Evolutionary conservation across 2,329 filamentous ascomycete genomes (phyloP).

Genomic region (Scedosporium aurantiacum): DNA sequence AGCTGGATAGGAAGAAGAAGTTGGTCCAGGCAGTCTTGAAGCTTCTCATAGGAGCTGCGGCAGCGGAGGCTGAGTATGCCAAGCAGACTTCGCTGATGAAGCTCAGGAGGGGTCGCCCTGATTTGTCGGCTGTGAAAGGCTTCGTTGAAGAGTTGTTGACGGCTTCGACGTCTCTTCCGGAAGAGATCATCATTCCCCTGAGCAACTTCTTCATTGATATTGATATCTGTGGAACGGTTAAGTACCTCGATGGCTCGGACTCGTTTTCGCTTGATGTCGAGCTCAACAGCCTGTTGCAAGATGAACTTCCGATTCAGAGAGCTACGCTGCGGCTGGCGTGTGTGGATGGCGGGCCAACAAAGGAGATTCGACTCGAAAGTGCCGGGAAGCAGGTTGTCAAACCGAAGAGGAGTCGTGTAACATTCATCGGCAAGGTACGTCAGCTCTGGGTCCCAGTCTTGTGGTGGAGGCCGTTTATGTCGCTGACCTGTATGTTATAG

Average conservation of each 20-base stretch:
- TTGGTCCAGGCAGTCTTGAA: conserved; percentile 68
- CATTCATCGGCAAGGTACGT: conserved; percentile 25
- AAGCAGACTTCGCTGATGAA: conserved; percentile 20
- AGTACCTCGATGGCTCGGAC: conserved; percentile 61
- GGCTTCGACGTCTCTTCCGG: conserved; percentile 31
- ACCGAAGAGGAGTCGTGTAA: conserved; percentile 36
- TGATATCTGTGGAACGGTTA: conserved; percentile 54
- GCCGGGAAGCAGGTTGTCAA: conserved; percentile 23
- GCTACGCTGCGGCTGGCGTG: conserved; percentile 54
- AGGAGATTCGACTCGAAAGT: conserved; percentile 57
- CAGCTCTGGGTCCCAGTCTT: not conserved
- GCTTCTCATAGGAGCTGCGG: conserved; percentile 57
- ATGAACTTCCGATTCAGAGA: conserved; percentile 55
- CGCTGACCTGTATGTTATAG: conserved; percentile 29
- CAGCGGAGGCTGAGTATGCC: conserved; percentile 38
- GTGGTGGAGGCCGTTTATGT: not conserved
- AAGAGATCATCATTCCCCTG: conserved; percentile 58
- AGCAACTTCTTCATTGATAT: conserved; percentile 63
- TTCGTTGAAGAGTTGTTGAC: conserved; percentile 36
- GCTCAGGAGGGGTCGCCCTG: conserved; percentile 10
- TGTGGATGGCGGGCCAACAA: conserved; percentile 40
- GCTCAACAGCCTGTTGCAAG: conserved; percentile 61
- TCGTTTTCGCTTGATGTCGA: conserved; percentile 61
- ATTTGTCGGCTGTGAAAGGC: conserved; percentile 31
- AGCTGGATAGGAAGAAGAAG: conserved; percentile 65